A percentile compares a stretch with the other conserved stretches of the same genome.
These are phyloP conservation scores for Aspergillus ibericus DNA, from an alignment of 2,329 filamentous ascomycete species.

Conservation along the genomic window DNA sequence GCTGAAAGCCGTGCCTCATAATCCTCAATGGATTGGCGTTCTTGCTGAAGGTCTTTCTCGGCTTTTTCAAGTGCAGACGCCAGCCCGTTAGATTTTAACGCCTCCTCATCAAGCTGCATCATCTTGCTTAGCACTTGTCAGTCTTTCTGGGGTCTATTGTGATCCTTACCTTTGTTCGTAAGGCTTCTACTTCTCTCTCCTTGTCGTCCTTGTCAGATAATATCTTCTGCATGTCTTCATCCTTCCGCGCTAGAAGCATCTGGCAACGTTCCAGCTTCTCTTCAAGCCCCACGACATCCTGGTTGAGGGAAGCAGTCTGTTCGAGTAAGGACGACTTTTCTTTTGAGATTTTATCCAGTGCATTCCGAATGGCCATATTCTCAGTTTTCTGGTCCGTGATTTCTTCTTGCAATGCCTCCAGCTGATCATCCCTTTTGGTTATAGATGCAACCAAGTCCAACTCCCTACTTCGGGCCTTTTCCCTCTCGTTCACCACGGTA, in stretches of 20 bases:
- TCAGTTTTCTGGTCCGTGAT: constrained; percentile 26
- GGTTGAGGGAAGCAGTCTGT: constrained; percentile 21
- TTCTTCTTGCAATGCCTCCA: constrained; percentile 44
- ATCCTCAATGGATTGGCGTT: constrained; percentile 24
- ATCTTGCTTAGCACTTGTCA: constrained; percentile 3
- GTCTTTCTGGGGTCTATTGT: neutral
- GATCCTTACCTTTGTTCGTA: constrained; percentile 26
- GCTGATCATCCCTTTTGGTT: constrained; percentile 47
- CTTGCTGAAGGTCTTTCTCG: constrained; percentile 20
- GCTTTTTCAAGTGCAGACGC: constrained; percentile 21
- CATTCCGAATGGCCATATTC: constrained; percentile 21
- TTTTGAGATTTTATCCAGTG: constrained; percentile 23
- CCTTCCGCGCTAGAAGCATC: constrained; percentile 23
- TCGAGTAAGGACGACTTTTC: constrained; percentile 26
- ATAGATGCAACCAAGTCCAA: constrained; percentile 44
- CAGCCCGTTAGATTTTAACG: constrained; percentile 23
- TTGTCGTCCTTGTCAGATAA: constrained; percentile 22
- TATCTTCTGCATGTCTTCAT: constrained; percentile 26
- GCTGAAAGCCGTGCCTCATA: constrained; percentile 22
- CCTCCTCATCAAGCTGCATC: constrained; percentile 26
- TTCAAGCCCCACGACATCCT: constrained; percentile 26
- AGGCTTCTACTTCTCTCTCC: constrained; percentile 14
- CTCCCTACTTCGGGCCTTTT: constrained; percentile 39
- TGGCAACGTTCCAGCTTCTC: constrained; percentile 23
- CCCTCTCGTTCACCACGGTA: constrained; percentile 24